Evolutionary conservation across 2,329 filamentous ascomycete genomes (phyloP), one percentile per base, ranked within the genome.

Genomic region (Phyllosticta ampelicida): DNA sequence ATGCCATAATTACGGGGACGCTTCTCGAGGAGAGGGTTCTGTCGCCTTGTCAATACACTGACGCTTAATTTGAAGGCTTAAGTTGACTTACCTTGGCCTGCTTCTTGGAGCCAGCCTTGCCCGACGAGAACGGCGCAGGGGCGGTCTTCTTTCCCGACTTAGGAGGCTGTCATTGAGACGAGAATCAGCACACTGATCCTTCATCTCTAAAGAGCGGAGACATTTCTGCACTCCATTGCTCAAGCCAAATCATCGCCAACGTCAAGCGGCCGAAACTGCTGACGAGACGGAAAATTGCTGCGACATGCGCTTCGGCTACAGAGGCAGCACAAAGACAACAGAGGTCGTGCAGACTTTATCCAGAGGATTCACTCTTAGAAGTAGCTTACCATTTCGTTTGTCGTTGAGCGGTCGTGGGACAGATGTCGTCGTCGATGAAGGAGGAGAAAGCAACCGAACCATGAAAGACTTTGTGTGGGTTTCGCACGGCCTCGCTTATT

Each of bases 131-230:
- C 77, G 94, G 94, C 80, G 94, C 90, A 76, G 94, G 82, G 72
- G 94, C 94, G 80, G 89, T 86, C 85, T 96, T 97, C 89, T 96
- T 97, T 83, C 90, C 90, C 73, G 76, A 72, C 83, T 97, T 99
- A 76, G 92, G 72, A 87, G 94, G 90, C 94, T 97, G 82, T 97
- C 91, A 97, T 97, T 94, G 92, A 97, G 92, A 90, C 95, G 91
- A 94, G 88, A 95, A 90, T 95, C 88, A 96, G 90, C 87, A 44
- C 76, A 78, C 81, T 78, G 68, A 55, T 56, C 52, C 54, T 60
- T 53, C 11, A 60, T 60, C 58, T 55, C 58, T 60, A 60, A 50
- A 60, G 58, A 60, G 19, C 58, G 13, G 28, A 51, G 48, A 28
- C 52, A 59, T 59, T 55, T 51, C 48, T 51, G 56, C 56, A 23